These are phyloP conservation scores for Corymbia citriodora DNA, from an alignment of 441 rosid species.

Conservation along the genomic window DNA sequence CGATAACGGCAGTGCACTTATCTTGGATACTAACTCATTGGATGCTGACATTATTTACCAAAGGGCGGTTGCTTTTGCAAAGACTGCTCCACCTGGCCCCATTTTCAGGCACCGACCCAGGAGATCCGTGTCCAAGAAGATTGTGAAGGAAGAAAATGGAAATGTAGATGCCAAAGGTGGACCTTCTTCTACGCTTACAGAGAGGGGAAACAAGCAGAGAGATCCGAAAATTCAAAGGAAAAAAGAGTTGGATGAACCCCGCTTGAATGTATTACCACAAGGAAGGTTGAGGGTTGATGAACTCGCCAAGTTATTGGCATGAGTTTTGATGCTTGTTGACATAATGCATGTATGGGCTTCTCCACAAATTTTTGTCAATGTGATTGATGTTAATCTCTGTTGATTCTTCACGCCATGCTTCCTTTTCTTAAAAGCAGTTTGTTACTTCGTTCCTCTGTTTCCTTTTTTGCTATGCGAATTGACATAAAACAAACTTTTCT, in stretches of 20 bases:
- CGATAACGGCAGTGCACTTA: constrained; percentile 59
- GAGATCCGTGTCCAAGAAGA: constrained; percentile 22
- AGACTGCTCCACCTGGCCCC: constrained; percentile 55
- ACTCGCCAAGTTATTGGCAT: constrained; percentile 76
- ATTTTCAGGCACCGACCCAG: constrained; percentile 34
- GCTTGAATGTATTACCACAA: constrained; percentile 22
- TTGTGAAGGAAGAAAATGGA: constrained; percentile 32
- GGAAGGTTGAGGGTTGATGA: constrained; percentile 73
- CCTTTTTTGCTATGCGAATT: background rate
- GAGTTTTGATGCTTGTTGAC: background rate
- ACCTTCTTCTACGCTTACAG: background rate
- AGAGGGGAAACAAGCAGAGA: constrained; percentile 13
- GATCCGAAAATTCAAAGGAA: constrained; percentile 4
- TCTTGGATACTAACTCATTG: constrained; percentile 36
- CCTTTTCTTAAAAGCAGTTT: background rate
- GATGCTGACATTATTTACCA: constrained; percentile 59
- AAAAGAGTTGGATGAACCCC: constrained; percentile 16
- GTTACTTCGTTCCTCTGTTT: background rate
- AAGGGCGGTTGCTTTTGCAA: constrained; percentile 48
- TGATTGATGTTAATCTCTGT: background rate
- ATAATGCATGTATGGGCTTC: background rate
- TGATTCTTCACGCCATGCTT: background rate
- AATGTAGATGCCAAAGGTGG: constrained; percentile 17
- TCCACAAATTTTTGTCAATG: background rate
- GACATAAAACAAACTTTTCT: background rate